Evolutionary conservation across 2,329 filamentous ascomycete genomes (phyloP).

Genomic region (Pseudogymnoascus verrucosus): DNA sequence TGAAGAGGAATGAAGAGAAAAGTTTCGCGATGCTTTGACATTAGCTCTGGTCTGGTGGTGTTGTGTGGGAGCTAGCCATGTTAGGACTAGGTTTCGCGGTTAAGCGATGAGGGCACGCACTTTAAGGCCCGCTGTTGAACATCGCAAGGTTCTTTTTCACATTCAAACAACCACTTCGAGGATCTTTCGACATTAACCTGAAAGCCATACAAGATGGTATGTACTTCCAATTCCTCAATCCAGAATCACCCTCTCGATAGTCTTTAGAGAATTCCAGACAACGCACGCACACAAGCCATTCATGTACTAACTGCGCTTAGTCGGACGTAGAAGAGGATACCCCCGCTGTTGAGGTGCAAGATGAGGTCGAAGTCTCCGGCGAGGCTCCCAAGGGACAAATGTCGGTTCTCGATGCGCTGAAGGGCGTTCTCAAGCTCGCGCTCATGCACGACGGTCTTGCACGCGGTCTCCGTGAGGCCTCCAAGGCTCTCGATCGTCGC

Average conservation of each 20-base stretch:
- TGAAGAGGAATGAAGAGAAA: conserved; percentile 3
- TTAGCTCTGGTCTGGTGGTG: neutral
- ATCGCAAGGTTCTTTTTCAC: conserved; percentile 7
- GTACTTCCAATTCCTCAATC: conserved; percentile 20
- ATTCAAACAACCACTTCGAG: conserved; percentile 47
- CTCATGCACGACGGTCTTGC: conserved; percentile 99
- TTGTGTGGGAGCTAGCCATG: conserved; percentile 3
- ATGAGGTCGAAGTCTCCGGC: conserved; percentile 93
- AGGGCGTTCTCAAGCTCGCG: conserved; percentile 96
- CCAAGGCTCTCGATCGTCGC: conserved; percentile 96
- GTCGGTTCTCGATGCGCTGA: conserved; percentile 96
- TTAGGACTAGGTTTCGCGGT: neutral
- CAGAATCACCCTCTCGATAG: conserved; percentile 9
- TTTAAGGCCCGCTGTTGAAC: conserved; percentile 8
- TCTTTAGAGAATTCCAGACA: neutral
- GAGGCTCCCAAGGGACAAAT: conserved; percentile 82
- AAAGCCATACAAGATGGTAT: conserved; percentile 54
- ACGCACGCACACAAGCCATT: neutral
- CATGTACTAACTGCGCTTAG: conserved; percentile 37
- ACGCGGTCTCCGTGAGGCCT: conserved; percentile 94
- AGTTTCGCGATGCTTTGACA: conserved; percentile 7
- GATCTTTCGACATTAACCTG: conserved; percentile 52
- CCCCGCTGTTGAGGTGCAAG: conserved; percentile 70
- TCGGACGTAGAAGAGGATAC: conserved; percentile 99
- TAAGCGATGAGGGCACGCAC: conserved; percentile 10